Base-by-base conservation (phyloP, 2,329 filamentous ascomycete species). In the Pseudocercospora vitis region DNA sequence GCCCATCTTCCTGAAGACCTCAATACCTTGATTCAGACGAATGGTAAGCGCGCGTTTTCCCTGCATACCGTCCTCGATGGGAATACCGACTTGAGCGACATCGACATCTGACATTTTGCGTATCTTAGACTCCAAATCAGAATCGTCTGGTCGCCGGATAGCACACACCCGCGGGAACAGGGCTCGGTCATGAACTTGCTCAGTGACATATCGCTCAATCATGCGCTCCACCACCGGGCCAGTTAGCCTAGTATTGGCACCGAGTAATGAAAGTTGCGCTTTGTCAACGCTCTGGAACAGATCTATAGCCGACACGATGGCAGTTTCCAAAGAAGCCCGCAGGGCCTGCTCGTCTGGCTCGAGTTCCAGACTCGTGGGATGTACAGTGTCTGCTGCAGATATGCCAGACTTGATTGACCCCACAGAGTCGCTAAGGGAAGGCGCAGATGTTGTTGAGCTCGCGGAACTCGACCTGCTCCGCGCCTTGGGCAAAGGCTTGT, bases 281-380 rank as follows among this genome's bases (percentile, higher is more conserved):
- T 96, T 96, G 69, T 99, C 94, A 4, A 99, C 92, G 55, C 86
- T 85, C 65, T 97, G 92, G 62, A 99, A 99, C 1, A 97, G 79
- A 66, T 99, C 94, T 61, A 99, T 97, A 0, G 91, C 94, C 7
- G 88, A 83, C 7, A 90, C 96, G 8, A 99, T 89, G 1, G 92
- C 91, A 1, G 89, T 95, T 72, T 99, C 94, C 11, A 97, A 76
- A 12, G 91, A 90, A 18, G 85, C 85, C 52, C 92, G 81, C 86
- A 99, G 92, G 24, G 90, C 80, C 62, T 95, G 88, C 70, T 97
- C 94, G 62, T 96, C 91, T 55, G 96, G 91, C 63, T 94, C 89
- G 44, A 89, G 84, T 66, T 87, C 91, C 23, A 72, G 59, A 55
- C 87, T 84, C 48, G 85, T 68, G 2, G 65, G 65, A 48, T 65